These are phyloP conservation scores for Berberis vulgaris DNA, from an alignment of 164 flowering plant genomes.

Conservation along the genomic window DNA sequence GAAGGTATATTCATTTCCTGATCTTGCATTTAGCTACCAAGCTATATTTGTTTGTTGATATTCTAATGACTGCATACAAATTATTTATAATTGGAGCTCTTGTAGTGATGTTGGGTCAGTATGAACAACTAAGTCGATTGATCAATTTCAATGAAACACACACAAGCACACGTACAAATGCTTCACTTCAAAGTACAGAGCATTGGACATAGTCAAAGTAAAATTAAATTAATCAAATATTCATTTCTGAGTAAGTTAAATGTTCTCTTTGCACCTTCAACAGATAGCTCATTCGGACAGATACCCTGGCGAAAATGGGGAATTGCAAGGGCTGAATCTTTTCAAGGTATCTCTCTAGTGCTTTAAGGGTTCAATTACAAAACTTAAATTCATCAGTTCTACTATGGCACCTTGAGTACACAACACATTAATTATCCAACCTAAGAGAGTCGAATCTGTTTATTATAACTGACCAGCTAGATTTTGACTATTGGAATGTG, in stretches of 20 bases:
- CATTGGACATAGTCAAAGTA: too few species aligned
- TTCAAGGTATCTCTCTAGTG: slow-evolving; percentile 49
- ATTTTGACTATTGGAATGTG: neutral
- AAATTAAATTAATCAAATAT: too few species aligned
- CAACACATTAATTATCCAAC: neutral
- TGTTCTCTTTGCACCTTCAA: slow-evolving; percentile 2
- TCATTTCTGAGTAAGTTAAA: neutral
- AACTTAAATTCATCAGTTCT: neutral
- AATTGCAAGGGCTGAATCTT: slow-evolving; percentile 55
- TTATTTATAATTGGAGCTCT: too few species aligned
- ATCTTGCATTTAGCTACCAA: neutral
- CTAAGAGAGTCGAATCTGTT: neutral
- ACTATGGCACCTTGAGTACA: neutral
- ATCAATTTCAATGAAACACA: too few species aligned
- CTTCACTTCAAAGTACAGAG: too few species aligned
- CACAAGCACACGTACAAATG: too few species aligned
- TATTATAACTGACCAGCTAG: neutral
- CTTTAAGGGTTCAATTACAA: neutral
- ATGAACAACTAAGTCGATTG: too few species aligned
- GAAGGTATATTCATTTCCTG: slow-evolving; percentile 35
- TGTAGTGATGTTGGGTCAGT: too few species aligned
- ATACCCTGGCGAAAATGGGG: slow-evolving; percentile 72
- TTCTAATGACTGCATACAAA: too few species aligned
- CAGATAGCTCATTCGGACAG: slow-evolving; percentile 63
- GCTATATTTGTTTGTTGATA: neutral